phyloP scores from a whole-genome alignment of 345 rosid species.

The Populus davidiana region DNA sequence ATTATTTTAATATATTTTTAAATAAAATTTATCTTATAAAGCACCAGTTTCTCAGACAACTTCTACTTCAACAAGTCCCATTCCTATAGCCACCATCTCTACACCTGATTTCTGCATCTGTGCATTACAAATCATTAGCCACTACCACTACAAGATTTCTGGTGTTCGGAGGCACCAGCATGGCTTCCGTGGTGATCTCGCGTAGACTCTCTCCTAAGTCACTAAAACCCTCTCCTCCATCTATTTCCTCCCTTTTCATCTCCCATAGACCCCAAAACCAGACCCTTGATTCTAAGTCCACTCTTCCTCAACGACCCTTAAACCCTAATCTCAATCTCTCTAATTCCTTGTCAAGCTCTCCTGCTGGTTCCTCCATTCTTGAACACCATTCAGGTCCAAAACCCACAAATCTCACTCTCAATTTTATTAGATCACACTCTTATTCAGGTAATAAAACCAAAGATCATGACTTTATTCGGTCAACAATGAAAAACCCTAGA shows the following conservation, averaged over 20 bases:
- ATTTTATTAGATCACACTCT: background rate
- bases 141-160: background rate
- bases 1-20: too few species aligned
- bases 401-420: background rate
- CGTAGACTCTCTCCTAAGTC: constrained; percentile 6
- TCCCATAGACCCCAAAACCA: background rate
- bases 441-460: background rate
- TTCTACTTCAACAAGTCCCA: background rate
- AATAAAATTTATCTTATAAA: too few species aligned
- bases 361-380: background rate
- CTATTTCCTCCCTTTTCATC: background rate
- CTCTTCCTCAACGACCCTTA: background rate
- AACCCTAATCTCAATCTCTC: background rate
- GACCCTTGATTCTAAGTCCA: background rate
- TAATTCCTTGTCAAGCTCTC: background rate
- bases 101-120: background rate
- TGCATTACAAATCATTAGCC: background rate
- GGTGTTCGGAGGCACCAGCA: background rate
- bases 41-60: too few species aligned
- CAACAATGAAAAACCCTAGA: background rate
- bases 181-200: background rate
- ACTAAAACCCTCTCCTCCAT: background rate
- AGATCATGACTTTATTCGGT: background rate
- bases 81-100: background rate
- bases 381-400: background rate